phyloP scores from a whole-genome alignment of 2,329 filamentous ascomycete genomes.

The Aspergillus fijiensis region DNA sequence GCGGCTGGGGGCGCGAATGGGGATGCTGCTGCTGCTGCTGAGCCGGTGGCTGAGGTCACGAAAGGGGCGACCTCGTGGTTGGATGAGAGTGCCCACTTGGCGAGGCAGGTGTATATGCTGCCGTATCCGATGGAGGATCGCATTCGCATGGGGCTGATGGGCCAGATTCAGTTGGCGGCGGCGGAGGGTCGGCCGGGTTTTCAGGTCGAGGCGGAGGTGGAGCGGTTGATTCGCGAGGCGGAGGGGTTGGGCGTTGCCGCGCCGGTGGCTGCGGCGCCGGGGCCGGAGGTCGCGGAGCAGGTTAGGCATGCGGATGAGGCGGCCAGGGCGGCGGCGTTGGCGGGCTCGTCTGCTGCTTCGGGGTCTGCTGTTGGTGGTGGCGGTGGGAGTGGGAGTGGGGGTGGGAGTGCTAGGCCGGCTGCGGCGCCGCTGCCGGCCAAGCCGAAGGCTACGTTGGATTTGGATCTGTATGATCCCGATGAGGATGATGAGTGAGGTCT shows the following conservation, averaged over 20 bases:
- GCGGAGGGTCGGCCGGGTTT: conserved; percentile 55
- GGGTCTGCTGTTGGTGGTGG: no score
- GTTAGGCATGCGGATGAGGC: conserved; percentile 34
- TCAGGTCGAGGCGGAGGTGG: conserved; percentile 54
- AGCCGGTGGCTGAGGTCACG: conserved; percentile 39
- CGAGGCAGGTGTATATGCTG: conserved; percentile 42
- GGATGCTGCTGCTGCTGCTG: conserved; percentile 11
- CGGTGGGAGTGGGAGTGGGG: background rate
- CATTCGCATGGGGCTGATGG: conserved; percentile 48
- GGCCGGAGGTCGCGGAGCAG: conserved; percentile 32
- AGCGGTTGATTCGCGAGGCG: conserved; percentile 53
- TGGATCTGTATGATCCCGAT: conserved; percentile 48
- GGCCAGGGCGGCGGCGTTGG: conserved; percentile 35
- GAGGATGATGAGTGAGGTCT: conserved; percentile 42
- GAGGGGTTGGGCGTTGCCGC: conserved; percentile 52
- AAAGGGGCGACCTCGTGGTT: conserved; percentile 44
- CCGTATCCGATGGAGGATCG: conserved; percentile 47
- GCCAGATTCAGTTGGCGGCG: conserved; percentile 42
- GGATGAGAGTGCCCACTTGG: conserved; percentile 42
- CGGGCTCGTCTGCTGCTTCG: conserved; percentile 24
- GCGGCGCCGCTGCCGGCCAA: conserved; percentile 28
- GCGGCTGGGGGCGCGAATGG: conserved; percentile 38
- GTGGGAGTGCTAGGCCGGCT: conserved; percentile 14
- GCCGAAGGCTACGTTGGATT: conserved; percentile 42
- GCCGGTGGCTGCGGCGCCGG: conserved; percentile 35